phyloP scores from a whole-genome alignment of 371 early-diverging fungal genomes.

The Mucor ambiguus region DNA sequence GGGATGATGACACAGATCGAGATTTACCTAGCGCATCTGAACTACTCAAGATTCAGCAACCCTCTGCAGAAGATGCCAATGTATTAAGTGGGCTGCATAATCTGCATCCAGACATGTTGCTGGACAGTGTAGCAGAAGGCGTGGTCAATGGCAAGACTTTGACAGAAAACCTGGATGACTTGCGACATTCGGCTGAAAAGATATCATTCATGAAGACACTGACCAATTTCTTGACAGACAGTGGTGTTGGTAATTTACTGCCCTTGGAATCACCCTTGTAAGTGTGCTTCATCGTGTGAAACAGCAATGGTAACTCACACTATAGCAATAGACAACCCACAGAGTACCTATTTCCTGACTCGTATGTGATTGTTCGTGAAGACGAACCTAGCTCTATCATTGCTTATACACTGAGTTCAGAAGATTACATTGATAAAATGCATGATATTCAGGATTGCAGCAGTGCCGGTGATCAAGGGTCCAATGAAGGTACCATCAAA shows the following conservation, averaged over 20 bases:
- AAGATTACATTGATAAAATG: slow-evolving; percentile 53
- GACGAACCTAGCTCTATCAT: slow-evolving; percentile 95
- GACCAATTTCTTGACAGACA: slow-evolving; percentile 76
- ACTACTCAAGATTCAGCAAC: slow-evolving; percentile 29
- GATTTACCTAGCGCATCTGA: slow-evolving; percentile 38
- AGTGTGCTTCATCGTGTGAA: slow-evolving; percentile 17
- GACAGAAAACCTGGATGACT: slow-evolving; percentile 17
- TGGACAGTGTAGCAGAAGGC: background rate
- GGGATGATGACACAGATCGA: slow-evolving; percentile 18
- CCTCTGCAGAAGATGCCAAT: slow-evolving; percentile 1
- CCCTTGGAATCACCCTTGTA: slow-evolving; percentile 80
- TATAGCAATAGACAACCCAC: slow-evolving; percentile 51
- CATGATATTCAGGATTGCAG: slow-evolving; percentile 38
- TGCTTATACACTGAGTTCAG: slow-evolving; percentile 78
- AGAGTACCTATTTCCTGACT: slow-evolving; percentile 88
- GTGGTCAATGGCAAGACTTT: background rate
- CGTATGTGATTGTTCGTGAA: slow-evolving; percentile 86
- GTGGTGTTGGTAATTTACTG: slow-evolving; percentile 57
- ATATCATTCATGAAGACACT: slow-evolving; percentile 80
- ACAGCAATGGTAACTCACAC: too few species aligned
- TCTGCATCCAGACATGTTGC: slow-evolving; percentile 22
- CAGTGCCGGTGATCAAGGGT: slow-evolving; percentile 12
- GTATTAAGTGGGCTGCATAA: slow-evolving; percentile 16
- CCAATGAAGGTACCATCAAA: slow-evolving; percentile 18
- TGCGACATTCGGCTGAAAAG: slow-evolving; percentile 38